Percentiles rank a stretch among this genome's conserved stretches.
Evolutionary conservation across 192 early-diverging fungal genomes (phyloP).

Genomic region (Nowakowskiella sp.): DNA sequence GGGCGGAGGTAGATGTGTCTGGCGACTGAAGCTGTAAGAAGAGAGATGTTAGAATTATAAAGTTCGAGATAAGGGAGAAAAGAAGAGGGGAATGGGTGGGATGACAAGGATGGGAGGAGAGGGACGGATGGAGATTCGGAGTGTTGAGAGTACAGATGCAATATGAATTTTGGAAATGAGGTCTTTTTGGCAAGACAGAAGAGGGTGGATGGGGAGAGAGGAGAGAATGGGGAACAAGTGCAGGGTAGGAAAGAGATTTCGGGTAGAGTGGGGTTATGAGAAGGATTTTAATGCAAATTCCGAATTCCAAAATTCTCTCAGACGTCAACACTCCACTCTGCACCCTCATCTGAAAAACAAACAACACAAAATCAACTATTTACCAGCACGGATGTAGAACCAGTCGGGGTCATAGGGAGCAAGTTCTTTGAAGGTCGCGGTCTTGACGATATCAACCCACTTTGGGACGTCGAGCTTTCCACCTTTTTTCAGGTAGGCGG

Average conservation of each 20-base stretch:
- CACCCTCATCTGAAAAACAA: background rate
- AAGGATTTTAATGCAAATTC: background rate
- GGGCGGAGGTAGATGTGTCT: constrained; percentile 97
- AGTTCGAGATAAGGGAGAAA: background rate
- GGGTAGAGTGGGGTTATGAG: too few relatives aligned
- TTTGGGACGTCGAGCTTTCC: constrained; percentile 98
- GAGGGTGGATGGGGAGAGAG: too few relatives aligned
- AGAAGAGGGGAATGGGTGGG: background rate
- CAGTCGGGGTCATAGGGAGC: constrained; percentile 98
- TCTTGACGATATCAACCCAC: constrained; percentile 99
- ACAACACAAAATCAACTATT: constrained; percentile 10
- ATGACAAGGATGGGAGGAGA: too few relatives aligned
- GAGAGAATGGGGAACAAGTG: too few relatives aligned
- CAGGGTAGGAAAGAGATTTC: too few relatives aligned
- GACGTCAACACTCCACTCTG: background rate
- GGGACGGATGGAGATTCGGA: too few relatives aligned
- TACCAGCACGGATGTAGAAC: constrained; percentile 96
- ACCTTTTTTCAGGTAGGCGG: constrained; percentile 97
- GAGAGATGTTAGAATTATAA: background rate
- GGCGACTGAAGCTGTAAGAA: constrained; percentile 65
- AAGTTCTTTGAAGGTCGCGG: constrained; percentile 92
- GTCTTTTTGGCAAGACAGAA: too few relatives aligned
- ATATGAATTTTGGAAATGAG: too few relatives aligned
- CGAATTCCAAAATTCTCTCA: background rate
- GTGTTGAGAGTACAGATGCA: too few relatives aligned